These are phyloP conservation scores for Wickerhamiella allomyrinae DNA, from an alignment of 805 yeast species.

Conservation along the genomic window DNA sequence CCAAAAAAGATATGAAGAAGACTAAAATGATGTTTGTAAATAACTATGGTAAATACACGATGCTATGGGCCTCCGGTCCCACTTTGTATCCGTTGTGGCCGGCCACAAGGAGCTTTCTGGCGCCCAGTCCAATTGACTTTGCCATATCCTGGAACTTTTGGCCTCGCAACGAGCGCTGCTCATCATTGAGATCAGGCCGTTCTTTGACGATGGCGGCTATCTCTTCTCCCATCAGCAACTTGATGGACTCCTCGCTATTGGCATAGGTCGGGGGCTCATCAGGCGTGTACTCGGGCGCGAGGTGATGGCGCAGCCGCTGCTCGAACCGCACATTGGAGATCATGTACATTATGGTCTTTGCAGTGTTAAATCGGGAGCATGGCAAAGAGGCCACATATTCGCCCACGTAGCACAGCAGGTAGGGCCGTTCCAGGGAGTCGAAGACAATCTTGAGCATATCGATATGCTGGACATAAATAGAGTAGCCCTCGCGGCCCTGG, in stretches of 20 bases:
- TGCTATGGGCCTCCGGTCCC: conserved; percentile 1
- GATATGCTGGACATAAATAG: conserved; percentile 11
- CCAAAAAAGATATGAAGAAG: background rate
- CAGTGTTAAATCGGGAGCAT: conserved; percentile 17
- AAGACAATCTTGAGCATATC: conserved; percentile 11
- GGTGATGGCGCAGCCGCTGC: conserved; percentile 20
- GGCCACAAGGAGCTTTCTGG: background rate
- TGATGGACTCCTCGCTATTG: conserved; percentile 2
- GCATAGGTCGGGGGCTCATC: background rate
- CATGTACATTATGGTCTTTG: conserved; percentile 18
- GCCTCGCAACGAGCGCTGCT: background rate
- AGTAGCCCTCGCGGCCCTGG: conserved; percentile 8
- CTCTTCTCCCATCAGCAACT: background rate
- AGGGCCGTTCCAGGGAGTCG: conserved; percentile 5
- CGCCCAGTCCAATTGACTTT: background rate
- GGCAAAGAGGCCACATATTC: conserved; percentile 18
- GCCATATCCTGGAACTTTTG: background rate
- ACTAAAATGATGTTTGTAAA: background rate
- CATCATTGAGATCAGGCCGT: background rate
- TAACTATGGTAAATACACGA: background rate
- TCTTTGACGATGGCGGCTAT: background rate
- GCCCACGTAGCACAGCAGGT: conserved; percentile 13
- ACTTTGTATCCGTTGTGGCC: conserved; percentile 2
- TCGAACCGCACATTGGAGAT: conserved; percentile 23
- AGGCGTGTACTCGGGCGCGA: conserved; percentile 20